Evolutionary conservation across 2,329 filamentous ascomycete genomes (phyloP), one percentile per base, ranked within the genome.

Genomic region (Diaporthe citriasiana): DNA sequence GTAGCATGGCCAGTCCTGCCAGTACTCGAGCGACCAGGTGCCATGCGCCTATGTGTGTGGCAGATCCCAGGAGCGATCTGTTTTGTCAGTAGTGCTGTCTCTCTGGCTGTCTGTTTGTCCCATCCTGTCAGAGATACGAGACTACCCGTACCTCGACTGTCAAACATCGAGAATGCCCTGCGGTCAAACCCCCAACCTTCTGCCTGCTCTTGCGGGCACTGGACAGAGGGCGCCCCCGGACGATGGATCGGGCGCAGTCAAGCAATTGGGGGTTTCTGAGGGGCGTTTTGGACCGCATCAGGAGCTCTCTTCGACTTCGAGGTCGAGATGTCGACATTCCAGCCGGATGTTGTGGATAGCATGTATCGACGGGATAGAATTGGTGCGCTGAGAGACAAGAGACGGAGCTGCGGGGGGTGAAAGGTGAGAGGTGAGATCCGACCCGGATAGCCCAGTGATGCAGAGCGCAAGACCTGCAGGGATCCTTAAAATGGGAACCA

Each of bases 331-430:
- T 40, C 45, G 56, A 63, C 27, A 33, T 15, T 71, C 25, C 25
- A 13, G 76, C 75, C 73, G 77, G 77, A 76, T 76, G 78, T 79
- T 77, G 79, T 78, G 74, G 78, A 78, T 78, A 75, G 78, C 30
- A 71, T 27, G 55, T 33, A 63, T 42, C 19, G 78, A 79, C 72
- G 78, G 81, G 77, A 78, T 76, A 79, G 78, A 75, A 75, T 78
- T 73, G 60, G 45, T 66, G 45, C 78, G 78, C 75, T 76, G 75
- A 71, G 51, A 55, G 15, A 71, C 38, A 57, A 71, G 45, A 63
- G 42, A 60, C 55, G 70, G 53, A 71, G 53, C 70, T 66, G 70
- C 70, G 57, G 70, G 40, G 55, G 57, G 33, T 25, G 55, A 40
- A 30, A 33, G 27, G 47, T 69, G 55, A 59, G 47, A 60, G 47